Conservation (phyloP, 805 yeast species). For the Jamesozyma piceae region DNA sequence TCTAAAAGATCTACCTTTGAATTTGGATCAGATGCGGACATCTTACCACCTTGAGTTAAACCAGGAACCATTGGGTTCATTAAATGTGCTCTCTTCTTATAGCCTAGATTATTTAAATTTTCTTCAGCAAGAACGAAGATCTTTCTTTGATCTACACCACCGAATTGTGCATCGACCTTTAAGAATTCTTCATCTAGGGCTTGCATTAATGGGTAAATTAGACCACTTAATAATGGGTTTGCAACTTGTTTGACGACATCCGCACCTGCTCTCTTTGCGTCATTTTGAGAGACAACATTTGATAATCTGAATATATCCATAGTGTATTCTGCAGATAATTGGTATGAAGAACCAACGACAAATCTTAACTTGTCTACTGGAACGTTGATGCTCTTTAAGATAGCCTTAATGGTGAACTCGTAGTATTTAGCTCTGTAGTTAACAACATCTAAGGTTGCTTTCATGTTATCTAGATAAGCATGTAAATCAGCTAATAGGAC, state of each 20-base stretch:
- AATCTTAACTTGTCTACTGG: conserved; percentile 84
- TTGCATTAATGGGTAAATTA: conserved; percentile 97
- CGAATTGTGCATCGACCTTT: conserved; percentile 87
- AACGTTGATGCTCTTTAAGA: conserved; percentile 76
- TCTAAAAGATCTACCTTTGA: conserved; percentile 91
- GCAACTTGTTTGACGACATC: conserved; percentile 97
- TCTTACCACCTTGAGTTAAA: conserved; percentile 90
- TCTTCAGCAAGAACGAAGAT: conserved; percentile 96
- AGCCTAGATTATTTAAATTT: conserved; percentile 74
- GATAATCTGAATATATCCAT: conserved; percentile 82
- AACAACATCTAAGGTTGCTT: conserved; percentile 91
- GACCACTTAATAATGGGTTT: conserved; percentile 85
- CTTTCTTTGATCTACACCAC: conserved; percentile 98
- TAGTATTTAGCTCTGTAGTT: conserved; percentile 83
- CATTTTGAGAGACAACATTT: conserved; percentile 83
- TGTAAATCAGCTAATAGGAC: conserved; percentile 91
- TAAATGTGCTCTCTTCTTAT: conserved; percentile 94
- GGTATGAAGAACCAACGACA: conserved; percentile 85
- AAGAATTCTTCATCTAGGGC: conserved; percentile 91
- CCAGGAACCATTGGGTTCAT: conserved; percentile 99
- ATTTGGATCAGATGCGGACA: conserved; percentile 98
- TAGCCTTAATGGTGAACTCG: conserved; percentile 73
- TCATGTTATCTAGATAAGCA: conserved; percentile 96
- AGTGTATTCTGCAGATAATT: conserved; percentile 65
- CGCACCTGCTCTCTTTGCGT: conserved; percentile 98